These are phyloP conservation scores for Yamadazyma endophytica DNA, from an alignment of 805 yeast species.

Conservation along the genomic window DNA sequence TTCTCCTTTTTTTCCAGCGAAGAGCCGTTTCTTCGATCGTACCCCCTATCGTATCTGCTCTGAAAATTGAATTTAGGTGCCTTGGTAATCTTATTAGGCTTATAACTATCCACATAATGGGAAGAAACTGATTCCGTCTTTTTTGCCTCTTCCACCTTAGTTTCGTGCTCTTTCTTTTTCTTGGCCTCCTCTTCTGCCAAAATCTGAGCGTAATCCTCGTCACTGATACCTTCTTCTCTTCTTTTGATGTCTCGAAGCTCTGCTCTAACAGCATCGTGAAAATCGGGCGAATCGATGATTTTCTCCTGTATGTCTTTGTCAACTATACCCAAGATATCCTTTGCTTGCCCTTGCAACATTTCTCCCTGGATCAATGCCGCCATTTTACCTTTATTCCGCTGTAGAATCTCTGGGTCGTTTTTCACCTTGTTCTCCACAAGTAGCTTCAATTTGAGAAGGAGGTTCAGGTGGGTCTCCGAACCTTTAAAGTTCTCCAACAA, in stretches of 20 bases:
- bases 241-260: slow-evolving; percentile 34
- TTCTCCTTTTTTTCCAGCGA: too few relatives aligned
- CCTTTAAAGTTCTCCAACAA: slow-evolving; percentile 41
- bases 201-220: slow-evolving; percentile 34
- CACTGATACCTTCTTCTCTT: slow-evolving; percentile 29
- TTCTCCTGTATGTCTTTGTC: slow-evolving; percentile 43
- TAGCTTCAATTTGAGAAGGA: slow-evolving; percentile 34
- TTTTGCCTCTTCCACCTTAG: slow-evolving; percentile 10
- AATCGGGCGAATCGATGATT: slow-evolving; percentile 38
- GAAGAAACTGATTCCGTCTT: slow-evolving; percentile 5
- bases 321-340: slow-evolving; percentile 27
- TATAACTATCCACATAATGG: background rate
- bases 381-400: slow-evolving; percentile 47
- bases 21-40: slow-evolving; percentile 1
- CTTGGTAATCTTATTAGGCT: slow-evolving; percentile 23
- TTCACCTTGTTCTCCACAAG: slow-evolving; percentile 44
- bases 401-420: slow-evolving; percentile 44
- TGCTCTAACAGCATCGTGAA: slow-evolving; percentile 24
- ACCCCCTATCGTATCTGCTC: slow-evolving; percentile 1
- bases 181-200: slow-evolving; percentile 20
- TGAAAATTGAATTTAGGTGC: slow-evolving; percentile 23
- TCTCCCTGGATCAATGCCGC: slow-evolving; percentile 52
- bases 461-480: slow-evolving; percentile 37
- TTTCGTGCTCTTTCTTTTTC: slow-evolving; percentile 10
- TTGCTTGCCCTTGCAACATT: slow-evolving; percentile 27